Evolutionary conservation across 2,329 filamentous ascomycete genomes (phyloP).

Genomic region (Trematosphaeria pertusa): DNA sequence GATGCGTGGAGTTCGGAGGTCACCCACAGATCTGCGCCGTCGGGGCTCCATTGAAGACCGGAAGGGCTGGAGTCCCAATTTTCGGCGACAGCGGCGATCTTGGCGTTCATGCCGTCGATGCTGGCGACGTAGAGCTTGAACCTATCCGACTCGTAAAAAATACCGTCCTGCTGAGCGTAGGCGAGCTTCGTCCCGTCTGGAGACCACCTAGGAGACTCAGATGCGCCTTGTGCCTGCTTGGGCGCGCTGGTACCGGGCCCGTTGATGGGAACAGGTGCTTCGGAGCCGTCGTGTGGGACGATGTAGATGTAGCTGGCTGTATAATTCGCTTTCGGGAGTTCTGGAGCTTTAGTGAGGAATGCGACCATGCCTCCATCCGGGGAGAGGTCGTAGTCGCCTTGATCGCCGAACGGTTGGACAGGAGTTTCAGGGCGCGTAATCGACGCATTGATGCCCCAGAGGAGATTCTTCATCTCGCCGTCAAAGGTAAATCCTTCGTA

Average conservation of each 20-base stretch:
- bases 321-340: constrained; percentile 73
- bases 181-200: constrained; percentile 73
- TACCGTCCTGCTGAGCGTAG: constrained; percentile 75
- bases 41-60: constrained; percentile 35
- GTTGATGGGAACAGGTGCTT: constrained; percentile 39
- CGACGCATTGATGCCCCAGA: constrained; percentile 65
- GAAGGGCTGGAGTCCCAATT: constrained; percentile 45
- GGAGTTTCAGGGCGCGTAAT: constrained; percentile 68
- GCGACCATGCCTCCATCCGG: constrained; percentile 65
- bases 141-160: constrained; percentile 78
- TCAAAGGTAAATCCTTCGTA: constrained; percentile 39
- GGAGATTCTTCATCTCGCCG: constrained; percentile 54
- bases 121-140: constrained; percentile 56
- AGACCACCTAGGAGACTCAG: constrained; percentile 73
- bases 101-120: constrained; percentile 35
- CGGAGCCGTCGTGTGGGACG: constrained; percentile 69
- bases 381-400: constrained; percentile 78
- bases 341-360: constrained; percentile 80
- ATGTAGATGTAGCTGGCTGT: constrained; percentile 86
- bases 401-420: constrained; percentile 77
- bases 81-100: constrained; percentile 36
- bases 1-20: constrained; percentile 40
- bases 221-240: constrained; percentile 65
- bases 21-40: constrained; percentile 42
- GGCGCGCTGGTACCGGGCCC: constrained; percentile 40